Evolutionary conservation across 2,329 filamentous ascomycete genomes (phyloP).

Genomic region (Xylariomycetidae sp.): DNA sequence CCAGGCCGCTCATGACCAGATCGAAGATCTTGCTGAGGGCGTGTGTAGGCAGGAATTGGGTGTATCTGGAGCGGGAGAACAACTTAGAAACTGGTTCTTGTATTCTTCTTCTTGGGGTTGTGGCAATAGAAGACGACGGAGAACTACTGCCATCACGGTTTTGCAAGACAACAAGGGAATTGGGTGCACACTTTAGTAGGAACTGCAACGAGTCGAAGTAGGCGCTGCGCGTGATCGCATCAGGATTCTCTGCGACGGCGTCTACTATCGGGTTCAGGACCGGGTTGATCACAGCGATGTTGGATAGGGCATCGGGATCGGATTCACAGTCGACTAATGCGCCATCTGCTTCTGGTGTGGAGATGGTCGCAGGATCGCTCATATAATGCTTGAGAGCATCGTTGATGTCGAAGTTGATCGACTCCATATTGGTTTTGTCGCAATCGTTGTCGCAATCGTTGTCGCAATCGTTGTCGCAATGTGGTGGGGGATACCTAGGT

Average conservation of each 20-base stretch:
- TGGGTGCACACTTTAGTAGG: constrained; percentile 84
- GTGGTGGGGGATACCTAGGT: too few relatives aligned
- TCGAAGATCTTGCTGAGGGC: constrained; percentile 91
- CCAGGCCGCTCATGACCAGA: constrained; percentile 78
- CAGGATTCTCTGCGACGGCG: constrained; percentile 84
- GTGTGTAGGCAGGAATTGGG: constrained; percentile 71
- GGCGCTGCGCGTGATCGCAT: constrained; percentile 73
- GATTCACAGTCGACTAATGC: constrained; percentile 88
- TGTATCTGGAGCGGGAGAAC: constrained; percentile 68
- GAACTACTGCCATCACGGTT: too few relatives aligned
- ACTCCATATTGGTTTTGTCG: constrained; percentile 62
- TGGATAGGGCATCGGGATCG: constrained; percentile 78
- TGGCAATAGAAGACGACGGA: constrained; percentile 8
- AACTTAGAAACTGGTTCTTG: constrained; percentile 57
- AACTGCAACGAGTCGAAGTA: constrained; percentile 93
- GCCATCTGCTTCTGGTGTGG: constrained; percentile 80
- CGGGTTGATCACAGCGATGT: constrained; percentile 67
- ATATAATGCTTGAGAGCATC: constrained; percentile 95
- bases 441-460: too few relatives aligned
- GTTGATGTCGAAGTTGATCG: constrained; percentile 90
- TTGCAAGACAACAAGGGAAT: constrained; percentile 34
- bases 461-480: too few relatives aligned
- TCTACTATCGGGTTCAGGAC: constrained; percentile 91
- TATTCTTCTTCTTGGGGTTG: constrained; percentile 18
- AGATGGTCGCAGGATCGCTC: constrained; percentile 79